Evolutionary conservation across 129 eudicot genomes (phyloP), one percentile per base, ranked within the genome.

Genomic region (Centaurea solstitialis): DNA sequence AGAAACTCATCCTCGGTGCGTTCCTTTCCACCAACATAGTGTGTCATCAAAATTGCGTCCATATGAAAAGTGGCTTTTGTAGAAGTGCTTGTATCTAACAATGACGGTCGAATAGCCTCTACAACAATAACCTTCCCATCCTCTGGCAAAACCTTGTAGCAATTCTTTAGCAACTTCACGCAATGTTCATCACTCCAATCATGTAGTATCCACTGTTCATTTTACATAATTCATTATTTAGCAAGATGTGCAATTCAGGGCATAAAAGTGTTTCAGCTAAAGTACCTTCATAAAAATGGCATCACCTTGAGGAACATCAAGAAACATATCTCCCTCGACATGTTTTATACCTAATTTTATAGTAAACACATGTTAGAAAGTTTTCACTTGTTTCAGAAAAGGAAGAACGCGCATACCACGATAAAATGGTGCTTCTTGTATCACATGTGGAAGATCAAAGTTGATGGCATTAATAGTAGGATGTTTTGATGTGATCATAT

Each of bases 201-300:
- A n/a, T n/a, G n/a, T n/a, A n/a, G n/a, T n/a, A n/a, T n/a, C n/a
- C n/a, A n/a, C n/a, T n/a, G n/a, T n/a, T n/a, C n/a, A n/a, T n/a
- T n/a, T n/a, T n/a, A n/a, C n/a, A n/a, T n/a, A n/a, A n/a, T n/a
- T n/a, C n/a, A n/a, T n/a, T n/a, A n/a, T n/a, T n/a, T n/a, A 74
- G n/a, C n/a, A n/a, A n/a, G n/a, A n/a, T n/a, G n/a, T n/a, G n/a
- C 2, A 39, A 40, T 9, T 6, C 9, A 41, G 5, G 26, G n/a
- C 15, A 21, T 43, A 6, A 39, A n/a, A 0, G 17, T 11, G 22
- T 11, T 28, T 28, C n/a, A 21, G 50, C 4, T 2, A 22, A 50
- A 4, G 45, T 41, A 89, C 93, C 93, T 89, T 91, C 91, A 91
- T 87, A 20, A 91, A 85, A 8, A 89, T 84, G 24, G 86, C 90